Conservation (phyloP, 2,329 filamentous ascomycete genomes). For the Fusarium beomiforme region DNA sequence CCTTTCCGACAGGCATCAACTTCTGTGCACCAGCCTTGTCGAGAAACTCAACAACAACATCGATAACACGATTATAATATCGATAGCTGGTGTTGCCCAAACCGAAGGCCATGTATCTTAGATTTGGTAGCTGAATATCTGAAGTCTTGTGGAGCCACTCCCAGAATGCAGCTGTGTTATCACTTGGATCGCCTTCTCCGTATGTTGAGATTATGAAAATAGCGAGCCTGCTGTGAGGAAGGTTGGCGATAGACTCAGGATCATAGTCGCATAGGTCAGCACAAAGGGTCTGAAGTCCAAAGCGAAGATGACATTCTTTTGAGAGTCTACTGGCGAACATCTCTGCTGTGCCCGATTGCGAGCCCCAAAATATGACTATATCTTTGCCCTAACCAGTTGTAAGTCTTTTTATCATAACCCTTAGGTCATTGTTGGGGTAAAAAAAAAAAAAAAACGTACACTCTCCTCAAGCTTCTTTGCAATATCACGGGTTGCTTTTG, state of each 20-base stretch:
- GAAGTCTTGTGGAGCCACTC: constrained; percentile 40
- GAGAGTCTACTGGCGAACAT: constrained; percentile 88
- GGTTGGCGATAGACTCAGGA: constrained; percentile 48
- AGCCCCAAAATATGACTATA: constrained; percentile 93
- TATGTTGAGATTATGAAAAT: constrained; percentile 53
- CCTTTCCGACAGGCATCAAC: constrained; percentile 43
- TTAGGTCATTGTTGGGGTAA: not conserved
- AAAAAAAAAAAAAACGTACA: constrained; percentile 36
- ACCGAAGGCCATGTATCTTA: constrained; percentile 51
- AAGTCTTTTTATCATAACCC: not conserved
- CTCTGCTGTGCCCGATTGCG: constrained; percentile 94
- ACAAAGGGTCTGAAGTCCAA: constrained; percentile 90
- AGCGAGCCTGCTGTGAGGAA: constrained; percentile 41
- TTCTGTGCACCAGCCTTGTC: constrained; percentile 42
- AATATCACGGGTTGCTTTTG: constrained; percentile 56
- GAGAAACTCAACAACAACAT: constrained; percentile 40
- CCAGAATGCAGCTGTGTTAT: constrained; percentile 49
- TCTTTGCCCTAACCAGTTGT: constrained; percentile 67
- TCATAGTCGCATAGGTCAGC: constrained; percentile 61
- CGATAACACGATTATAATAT: constrained; percentile 51
- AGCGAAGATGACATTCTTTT: constrained; percentile 89
- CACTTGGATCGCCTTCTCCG: constrained; percentile 54
- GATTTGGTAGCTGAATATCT: constrained; percentile 22
- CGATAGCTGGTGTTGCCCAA: constrained; percentile 53
- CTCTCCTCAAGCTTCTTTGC: constrained; percentile 47